Evolutionary conservation across 805 yeast species (phyloP), one percentile per base, ranked within the genome.

Genomic region (Cyberlindnera veronae): DNA sequence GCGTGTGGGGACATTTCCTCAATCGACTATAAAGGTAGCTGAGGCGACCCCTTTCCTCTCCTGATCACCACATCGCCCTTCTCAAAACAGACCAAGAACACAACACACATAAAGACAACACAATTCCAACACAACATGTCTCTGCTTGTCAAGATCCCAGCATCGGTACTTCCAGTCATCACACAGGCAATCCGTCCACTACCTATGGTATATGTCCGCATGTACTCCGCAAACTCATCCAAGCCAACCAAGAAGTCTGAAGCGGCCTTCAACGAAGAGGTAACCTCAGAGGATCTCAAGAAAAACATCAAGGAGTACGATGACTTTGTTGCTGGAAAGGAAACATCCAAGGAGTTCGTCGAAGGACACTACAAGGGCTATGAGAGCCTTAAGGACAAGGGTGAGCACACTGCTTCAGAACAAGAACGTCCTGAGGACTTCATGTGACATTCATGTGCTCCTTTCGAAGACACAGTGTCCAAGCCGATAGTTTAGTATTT

Each of bases 391-490:
- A 44, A 48, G 28, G 57, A 54, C 6, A 54, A 54, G 37, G 58
- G 58, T 11, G 32, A 38, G 18, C 45, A 36, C 19, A 45, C 41
- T 6, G 46, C 54, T 3, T 50, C 49, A 26, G 56, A 54, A 29
- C 58, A 54, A 39, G 50, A 49, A 3, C 43, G 58, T 14, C 55
- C 58, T 1, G 57, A 54, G 21, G 58, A 54, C 20, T 51, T 30
- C 24, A 53, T 54, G 58, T 54, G 46, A 46, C 17, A 6, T 17
- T 11, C 19, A 15, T 11, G 17, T 5, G 19, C 11, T 28, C 8
- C 13, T 6, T 14, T 14, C 29, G 6, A 13, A n/a, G n/a, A 26
- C 7, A 6, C 15, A 6, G n/a, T 13, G 15, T 11, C 6, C 13
- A 9, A 26, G 7, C 15, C 8, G 6, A 13, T 13, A 9, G 13